Percentiles rank a stretch among this genome's conserved stretches.
Conservation (phyloP, 352 stramenopile species). For the Phytopythium helicoides region DNA sequence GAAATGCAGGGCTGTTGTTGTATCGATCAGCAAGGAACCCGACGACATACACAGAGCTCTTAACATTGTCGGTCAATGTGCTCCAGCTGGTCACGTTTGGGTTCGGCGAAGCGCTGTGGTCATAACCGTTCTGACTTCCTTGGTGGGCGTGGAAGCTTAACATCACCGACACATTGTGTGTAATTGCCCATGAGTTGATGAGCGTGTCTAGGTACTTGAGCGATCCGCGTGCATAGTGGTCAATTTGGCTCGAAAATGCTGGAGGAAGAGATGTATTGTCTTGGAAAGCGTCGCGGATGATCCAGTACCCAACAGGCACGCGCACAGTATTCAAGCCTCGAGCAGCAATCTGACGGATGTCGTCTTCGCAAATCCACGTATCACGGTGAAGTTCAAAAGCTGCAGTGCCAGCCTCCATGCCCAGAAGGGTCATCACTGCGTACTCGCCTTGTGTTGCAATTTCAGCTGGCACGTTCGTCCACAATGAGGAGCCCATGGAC, state of each 20-base stretch:
- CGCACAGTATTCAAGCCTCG: constrained; percentile 32
- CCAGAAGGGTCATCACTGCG: constrained; percentile 19
- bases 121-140: constrained; percentile 56
- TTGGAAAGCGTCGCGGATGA: constrained; percentile 10
- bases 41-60: constrained; percentile 37
- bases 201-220: constrained; percentile 48
- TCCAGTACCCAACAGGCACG: constrained; percentile 30
- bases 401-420: constrained; percentile 11
- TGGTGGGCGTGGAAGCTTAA: constrained; percentile 52
- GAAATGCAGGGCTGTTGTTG: constrained; percentile 36
- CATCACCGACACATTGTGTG: constrained; percentile 55
- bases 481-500: constrained; percentile 12
- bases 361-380: constrained; percentile 26
- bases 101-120: constrained; percentile 34
- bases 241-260: not conserved
- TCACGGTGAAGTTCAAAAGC: constrained; percentile 19
- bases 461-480: constrained; percentile 5
- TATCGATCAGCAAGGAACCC: constrained; percentile 43
- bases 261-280: not conserved
- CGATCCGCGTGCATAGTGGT: constrained; percentile 6
- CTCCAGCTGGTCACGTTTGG: constrained; percentile 20
- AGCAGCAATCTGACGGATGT: constrained; percentile 20
- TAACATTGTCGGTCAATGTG: constrained; percentile 15
- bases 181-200: constrained; percentile 36
- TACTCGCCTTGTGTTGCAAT: constrained; percentile 20